Conservation (phyloP, 306 rosid genomes). For the Crotalaria pallida region DNA sequence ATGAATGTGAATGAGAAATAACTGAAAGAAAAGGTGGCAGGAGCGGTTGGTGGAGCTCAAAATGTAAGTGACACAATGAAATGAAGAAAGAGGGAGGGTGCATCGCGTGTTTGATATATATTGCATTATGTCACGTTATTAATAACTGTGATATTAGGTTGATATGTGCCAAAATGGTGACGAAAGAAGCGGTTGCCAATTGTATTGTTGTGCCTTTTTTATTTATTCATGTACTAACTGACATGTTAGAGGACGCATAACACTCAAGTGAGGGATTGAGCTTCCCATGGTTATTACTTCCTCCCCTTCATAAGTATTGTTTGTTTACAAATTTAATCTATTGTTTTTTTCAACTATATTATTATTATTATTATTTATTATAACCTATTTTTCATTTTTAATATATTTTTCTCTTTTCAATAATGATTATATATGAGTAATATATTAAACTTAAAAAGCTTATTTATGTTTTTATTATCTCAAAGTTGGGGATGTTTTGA, state of each 20-base stretch:
- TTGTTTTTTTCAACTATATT: no score
- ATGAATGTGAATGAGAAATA: conserved; percentile 24
- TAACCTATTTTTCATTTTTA: no score
- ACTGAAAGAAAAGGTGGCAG: not conserved
- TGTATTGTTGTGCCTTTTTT: not conserved
- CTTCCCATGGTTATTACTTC: not conserved
- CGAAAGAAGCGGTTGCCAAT: not conserved
- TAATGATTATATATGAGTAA: no score
- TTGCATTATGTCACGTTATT: no score
- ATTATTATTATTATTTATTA: no score
- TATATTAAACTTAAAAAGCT: no score
- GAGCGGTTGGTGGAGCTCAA: not conserved
- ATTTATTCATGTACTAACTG: not conserved
- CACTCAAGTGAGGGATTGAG: not conserved
- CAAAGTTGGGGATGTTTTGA: no score
- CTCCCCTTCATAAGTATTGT: no score
- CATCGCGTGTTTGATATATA: not conserved
- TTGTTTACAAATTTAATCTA: no score
- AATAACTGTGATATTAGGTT: not conserved
- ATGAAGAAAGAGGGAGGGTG: not conserved
- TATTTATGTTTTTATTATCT: no score
- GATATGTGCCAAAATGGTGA: not conserved
- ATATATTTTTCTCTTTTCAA: no score
- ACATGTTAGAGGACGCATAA: no score
- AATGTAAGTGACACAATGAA: not conserved